These are phyloP conservation scores for Bassia scoparia DNA, from an alignment of 148 eudicot species.

Conservation along the genomic window DNA sequence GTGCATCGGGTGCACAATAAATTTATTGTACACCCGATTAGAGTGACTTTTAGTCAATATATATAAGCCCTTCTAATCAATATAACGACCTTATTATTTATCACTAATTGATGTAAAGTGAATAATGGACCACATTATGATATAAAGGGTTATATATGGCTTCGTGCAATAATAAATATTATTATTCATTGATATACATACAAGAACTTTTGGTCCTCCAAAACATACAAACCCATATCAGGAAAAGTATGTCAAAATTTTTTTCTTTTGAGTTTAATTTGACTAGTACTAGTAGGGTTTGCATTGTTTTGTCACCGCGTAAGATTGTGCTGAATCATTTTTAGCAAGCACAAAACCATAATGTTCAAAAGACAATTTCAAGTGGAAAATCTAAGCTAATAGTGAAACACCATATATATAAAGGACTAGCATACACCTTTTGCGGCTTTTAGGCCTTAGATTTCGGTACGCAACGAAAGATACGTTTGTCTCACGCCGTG, in stretches of 20 bases:
- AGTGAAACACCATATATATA: conserved; percentile 34
- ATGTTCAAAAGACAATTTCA: conserved; percentile 33
- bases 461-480: conserved; percentile 30
- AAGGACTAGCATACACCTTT: background rate
- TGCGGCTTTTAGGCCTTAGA: conserved; percentile 23
- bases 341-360: conserved; percentile 2
- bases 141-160: no score
- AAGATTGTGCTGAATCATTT: conserved; percentile 26
- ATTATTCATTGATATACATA: no score
- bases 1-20: no score
- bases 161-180: no score
- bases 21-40: no score
- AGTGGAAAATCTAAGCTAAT: conserved; percentile 42
- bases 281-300: conserved; percentile 6
- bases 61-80: no score
- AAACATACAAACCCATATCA: no score
- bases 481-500: conserved; percentile 37
- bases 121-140: no score
- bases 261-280: conserved; percentile 3
- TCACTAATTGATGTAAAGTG: no score
- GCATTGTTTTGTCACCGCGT: conserved; percentile 33
- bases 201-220: no score
- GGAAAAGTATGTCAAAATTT: background rate
- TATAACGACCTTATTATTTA: no score
- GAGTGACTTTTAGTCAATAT: no score